These are phyloP conservation scores for Acorus gramineus DNA, from an alignment of 106 monocot species.

Conservation along the genomic window DNA sequence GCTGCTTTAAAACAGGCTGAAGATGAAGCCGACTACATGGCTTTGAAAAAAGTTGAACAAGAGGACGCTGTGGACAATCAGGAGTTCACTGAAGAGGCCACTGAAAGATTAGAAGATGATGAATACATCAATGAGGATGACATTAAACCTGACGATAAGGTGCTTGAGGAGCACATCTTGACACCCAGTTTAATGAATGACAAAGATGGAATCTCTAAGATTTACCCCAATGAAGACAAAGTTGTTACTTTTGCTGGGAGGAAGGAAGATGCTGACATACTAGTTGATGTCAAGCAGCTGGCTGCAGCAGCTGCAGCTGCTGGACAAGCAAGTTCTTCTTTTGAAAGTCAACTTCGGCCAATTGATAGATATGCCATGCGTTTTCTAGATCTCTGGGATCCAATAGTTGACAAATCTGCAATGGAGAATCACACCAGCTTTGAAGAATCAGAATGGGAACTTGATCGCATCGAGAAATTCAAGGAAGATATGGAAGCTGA, in stretches of 20 bases:
- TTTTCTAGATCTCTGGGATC: slow-evolving; percentile 90
- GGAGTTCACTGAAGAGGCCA: slow-evolving; percentile 86
- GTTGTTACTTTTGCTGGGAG: slow-evolving; percentile 37
- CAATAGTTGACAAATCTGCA: slow-evolving; percentile 76
- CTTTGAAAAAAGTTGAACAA: slow-evolving; percentile 82
- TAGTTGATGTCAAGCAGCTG: slow-evolving; percentile 97
- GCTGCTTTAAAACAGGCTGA: slow-evolving; percentile 92
- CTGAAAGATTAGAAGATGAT: slow-evolving; percentile 80
- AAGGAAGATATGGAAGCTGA: slow-evolving; percentile 98
- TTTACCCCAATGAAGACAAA: slow-evolving; percentile 41
- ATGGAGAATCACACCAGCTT: slow-evolving; percentile 40
- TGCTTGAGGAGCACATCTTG: slow-evolving; percentile 21
- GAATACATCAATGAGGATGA: slow-evolving; percentile 82
- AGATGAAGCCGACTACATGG: slow-evolving; percentile 99
- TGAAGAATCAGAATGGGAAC: slow-evolving; percentile 83
- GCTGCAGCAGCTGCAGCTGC: slow-evolving; percentile 91
- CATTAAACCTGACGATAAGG: slow-evolving; percentile 37
- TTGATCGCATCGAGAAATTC: slow-evolving; percentile 86
- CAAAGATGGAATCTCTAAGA: slow-evolving; percentile 1
- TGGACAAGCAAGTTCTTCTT: slow-evolving; percentile 93
- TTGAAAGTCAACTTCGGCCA: slow-evolving; percentile 90
- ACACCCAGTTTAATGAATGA: slow-evolving; percentile 19
- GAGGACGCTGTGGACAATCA: slow-evolving; percentile 98
- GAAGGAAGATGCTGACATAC: slow-evolving; percentile 91
- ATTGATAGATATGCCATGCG: slow-evolving; percentile 99